Conservation (phyloP, 2,329 filamentous ascomycete genomes). For the Nothophoma quercina region DNA sequence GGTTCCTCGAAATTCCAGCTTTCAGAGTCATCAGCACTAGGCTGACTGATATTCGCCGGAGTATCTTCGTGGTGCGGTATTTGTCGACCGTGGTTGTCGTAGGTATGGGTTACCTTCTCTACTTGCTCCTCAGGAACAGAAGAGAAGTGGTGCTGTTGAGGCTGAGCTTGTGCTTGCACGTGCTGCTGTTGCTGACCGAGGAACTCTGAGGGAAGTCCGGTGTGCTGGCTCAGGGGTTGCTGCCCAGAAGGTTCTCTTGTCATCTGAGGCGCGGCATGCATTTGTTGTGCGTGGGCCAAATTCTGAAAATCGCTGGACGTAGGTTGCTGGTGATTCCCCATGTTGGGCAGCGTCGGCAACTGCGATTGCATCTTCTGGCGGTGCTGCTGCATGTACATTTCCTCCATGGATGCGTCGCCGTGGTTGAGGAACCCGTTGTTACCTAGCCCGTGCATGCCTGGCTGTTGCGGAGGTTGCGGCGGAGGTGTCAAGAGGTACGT, state of each 20-base stretch:
- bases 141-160: constrained; percentile 50
- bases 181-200: constrained; percentile 46
- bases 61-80: constrained; percentile 56
- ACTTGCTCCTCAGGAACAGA: constrained; percentile 61
- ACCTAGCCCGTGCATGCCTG: constrained; percentile 45
- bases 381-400: constrained; percentile 66
- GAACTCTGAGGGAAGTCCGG: constrained; percentile 40
- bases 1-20: constrained; percentile 94
- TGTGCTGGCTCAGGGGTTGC: constrained; percentile 50
- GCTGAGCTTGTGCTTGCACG: constrained; percentile 24
- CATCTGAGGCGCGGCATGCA: constrained; percentile 54
- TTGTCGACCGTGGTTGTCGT: constrained; percentile 65
- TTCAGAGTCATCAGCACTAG: constrained; percentile 65
- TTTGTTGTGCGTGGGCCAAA: constrained; percentile 47
- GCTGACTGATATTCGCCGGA: constrained; percentile 43
- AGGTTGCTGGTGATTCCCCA: constrained; percentile 68
- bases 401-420: constrained; percentile 65
- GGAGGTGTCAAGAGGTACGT: constrained; percentile 73
- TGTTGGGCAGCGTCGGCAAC: constrained; percentile 43
- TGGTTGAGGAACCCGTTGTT: constrained; percentile 55
- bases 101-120: constrained; percentile 65
- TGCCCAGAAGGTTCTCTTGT: constrained; percentile 54
- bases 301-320: constrained; percentile 51
- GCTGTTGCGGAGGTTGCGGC: constrained; percentile 64
- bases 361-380: constrained; percentile 60